These are phyloP conservation scores for Colletotrichum truncatum DNA, from an alignment of 2,329 filamentous ascomycete species.

Conservation along the genomic window DNA sequence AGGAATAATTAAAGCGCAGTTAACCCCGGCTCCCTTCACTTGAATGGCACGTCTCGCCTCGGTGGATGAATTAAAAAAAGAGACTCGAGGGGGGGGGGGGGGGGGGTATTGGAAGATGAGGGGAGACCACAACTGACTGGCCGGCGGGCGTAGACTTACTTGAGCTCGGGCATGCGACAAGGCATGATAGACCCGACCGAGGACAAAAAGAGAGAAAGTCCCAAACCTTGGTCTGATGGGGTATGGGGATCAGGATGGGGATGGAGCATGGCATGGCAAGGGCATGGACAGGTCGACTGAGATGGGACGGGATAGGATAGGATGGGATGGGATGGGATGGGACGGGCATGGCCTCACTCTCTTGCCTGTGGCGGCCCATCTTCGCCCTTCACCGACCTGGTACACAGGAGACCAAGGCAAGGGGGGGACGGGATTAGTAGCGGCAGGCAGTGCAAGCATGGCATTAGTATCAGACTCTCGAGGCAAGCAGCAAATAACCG, in stretches of 20 bases:
- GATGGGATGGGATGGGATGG: not conserved
- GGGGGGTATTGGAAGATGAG: conserved; percentile 4
- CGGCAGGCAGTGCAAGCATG: not conserved
- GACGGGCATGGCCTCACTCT: conserved; percentile 10
- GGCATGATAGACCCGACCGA: not conserved
- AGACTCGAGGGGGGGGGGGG: not conserved
- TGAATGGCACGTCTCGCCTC: not conserved
- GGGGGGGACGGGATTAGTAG: not conserved
- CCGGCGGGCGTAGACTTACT: conserved; percentile 1
- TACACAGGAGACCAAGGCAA: not conserved
- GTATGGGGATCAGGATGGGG: conserved; percentile 24
- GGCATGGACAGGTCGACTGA: conserved; percentile 9
- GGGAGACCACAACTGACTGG: conserved; percentile 4
- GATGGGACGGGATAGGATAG: conserved; percentile 11
- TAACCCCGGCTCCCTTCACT: not conserved
- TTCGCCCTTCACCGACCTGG: conserved; percentile 4
- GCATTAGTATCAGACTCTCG: conserved; percentile 4
- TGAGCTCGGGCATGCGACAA: not conserved
- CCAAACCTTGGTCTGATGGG: conserved; percentile 23
- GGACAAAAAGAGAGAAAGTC: conserved; percentile 7
- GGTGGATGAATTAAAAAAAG: conserved; percentile 4
- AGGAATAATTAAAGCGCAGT: not conserved
- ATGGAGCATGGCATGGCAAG: conserved; percentile 9
- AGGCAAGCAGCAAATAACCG: not conserved
- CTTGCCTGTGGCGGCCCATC: not conserved